These are phyloP conservation scores for Panicum miliaceum DNA, from an alignment of 176 grass and related monocot species.

Conservation along the genomic window DNA sequence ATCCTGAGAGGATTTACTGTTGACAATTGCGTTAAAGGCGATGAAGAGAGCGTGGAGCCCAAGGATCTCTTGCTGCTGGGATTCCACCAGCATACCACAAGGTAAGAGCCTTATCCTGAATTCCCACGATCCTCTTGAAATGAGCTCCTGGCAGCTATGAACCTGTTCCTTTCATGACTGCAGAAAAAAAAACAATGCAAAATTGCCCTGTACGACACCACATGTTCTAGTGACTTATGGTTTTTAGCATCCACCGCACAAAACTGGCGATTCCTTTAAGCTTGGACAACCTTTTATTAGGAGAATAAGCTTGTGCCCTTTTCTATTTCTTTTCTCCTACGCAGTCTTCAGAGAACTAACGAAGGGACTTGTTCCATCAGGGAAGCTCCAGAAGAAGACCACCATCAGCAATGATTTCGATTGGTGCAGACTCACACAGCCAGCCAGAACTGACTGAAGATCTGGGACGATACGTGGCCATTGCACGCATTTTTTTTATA, in stretches of 20 bases:
- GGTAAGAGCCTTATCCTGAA: constrained; percentile 21
- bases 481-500: constrained; percentile 11
- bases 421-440: neutral
- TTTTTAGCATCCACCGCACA: neutral
- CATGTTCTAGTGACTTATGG: neutral
- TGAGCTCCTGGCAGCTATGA: neutral
- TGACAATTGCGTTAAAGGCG: constrained; percentile 1
- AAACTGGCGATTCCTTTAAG: neutral
- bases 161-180: neutral
- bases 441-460: constrained; percentile 18
- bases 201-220: neutral
- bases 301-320: neutral
- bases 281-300: neutral
- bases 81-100: constrained; percentile 17
- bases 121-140: neutral
- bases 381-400: constrained; percentile 5
- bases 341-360: neutral
- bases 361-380: neutral
- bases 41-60: neutral
- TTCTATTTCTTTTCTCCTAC: neutral
- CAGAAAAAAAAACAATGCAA: neutral
- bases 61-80: constrained; percentile 34
- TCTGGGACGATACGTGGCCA: constrained; percentile 21
- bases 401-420: neutral
- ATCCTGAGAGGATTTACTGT: constrained; percentile 55